phyloP scores from a whole-genome alignment of 495 filamentous ascomycete genomes.

The Aspergillus avenaceus region DNA sequence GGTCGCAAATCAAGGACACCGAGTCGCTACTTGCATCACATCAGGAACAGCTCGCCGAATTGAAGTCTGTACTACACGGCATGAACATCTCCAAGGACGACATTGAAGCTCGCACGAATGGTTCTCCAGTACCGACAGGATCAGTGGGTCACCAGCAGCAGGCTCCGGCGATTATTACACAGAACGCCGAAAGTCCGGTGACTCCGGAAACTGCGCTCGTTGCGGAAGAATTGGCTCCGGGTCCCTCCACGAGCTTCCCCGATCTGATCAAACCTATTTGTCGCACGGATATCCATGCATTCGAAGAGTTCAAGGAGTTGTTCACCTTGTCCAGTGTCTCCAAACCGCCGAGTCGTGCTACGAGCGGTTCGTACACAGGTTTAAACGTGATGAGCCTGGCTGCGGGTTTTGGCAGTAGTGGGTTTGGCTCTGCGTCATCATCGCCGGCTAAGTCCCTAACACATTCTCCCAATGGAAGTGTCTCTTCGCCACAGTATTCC shows the following conservation, averaged over 20 bases:
- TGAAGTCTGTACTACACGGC: conserved; percentile 87
- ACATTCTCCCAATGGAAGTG: conserved; percentile 37
- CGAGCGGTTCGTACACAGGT: conserved; percentile 65
- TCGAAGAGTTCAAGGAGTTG: conserved; percentile 80
- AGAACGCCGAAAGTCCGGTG: conserved; percentile 18
- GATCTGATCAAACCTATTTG: conserved; percentile 79
- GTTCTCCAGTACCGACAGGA: conserved; percentile 64
- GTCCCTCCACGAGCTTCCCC: conserved; percentile 80
- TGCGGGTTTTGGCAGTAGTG: conserved; percentile 35
- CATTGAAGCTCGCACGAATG: conserved; percentile 49
- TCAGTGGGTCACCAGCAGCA: conserved; percentile 43
- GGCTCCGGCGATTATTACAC: conserved; percentile 12
- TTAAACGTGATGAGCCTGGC: conserved; percentile 61
- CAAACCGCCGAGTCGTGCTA: conserved; percentile 55
- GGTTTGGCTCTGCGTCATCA: conserved; percentile 41
- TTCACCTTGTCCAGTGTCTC: conserved; percentile 62
- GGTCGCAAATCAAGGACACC: conserved; percentile 73
- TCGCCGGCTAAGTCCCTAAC: conserved; percentile 37
- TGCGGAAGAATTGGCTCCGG: conserved; percentile 60
- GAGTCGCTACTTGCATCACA: conserved; percentile 83
- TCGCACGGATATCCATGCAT: conserved; percentile 74
- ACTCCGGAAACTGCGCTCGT: conserved; percentile 9
- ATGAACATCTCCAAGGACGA: conserved; percentile 75
- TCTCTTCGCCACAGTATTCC: conserved; percentile 30
- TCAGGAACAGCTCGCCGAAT: conserved; percentile 86